Evolutionary conservation across 1,284 basidiomycete genomes (phyloP).

Genomic region (Leccinum angustisporum): DNA sequence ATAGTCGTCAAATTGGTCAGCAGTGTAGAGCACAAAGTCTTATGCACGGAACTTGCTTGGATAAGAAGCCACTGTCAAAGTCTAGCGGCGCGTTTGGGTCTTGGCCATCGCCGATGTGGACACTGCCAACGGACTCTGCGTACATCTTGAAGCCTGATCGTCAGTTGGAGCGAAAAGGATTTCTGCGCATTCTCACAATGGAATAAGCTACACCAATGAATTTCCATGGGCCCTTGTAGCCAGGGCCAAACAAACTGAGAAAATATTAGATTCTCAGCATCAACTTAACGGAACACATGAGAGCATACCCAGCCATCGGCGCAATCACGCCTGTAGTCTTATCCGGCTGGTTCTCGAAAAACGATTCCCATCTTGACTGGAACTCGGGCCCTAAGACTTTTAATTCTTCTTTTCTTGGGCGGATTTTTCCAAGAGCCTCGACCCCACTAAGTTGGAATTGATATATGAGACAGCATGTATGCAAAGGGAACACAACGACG

Average conservation of each 20-base stretch:
- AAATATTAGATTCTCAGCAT: neutral
- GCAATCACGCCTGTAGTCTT: slow-evolving; percentile 1
- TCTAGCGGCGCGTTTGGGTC: slow-evolving; percentile 19
- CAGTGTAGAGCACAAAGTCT: neutral
- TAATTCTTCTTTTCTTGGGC: slow-evolving; percentile 11
- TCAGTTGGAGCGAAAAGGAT: neutral
- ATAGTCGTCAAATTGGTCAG: neutral
- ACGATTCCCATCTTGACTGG: slow-evolving; percentile 12
- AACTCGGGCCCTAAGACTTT: slow-evolving; percentile 4
- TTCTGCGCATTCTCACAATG: neutral
- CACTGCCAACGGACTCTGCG: slow-evolving; percentile 22
- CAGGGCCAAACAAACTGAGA: neutral
- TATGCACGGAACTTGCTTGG: slow-evolving; percentile 1
- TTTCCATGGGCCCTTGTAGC: slow-evolving; percentile 3
- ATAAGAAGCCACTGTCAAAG: slow-evolving; percentile 17
- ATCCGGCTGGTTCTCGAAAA: slow-evolving; percentile 7
- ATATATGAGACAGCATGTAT: neutral
- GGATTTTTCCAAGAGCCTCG: slow-evolving; percentile 11
- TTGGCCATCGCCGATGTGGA: slow-evolving; percentile 25
- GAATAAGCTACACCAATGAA: neutral
- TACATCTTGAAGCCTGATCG: slow-evolving; percentile 18
- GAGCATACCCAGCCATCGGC: slow-evolving; percentile 6
- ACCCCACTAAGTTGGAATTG: slow-evolving; percentile 5
- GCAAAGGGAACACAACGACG: slow-evolving; percentile 11
- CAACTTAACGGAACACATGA: neutral